A percentile compares a stretch with the other conserved stretches of the same genome.
These are phyloP conservation scores for Graphilbum fragrans DNA, from an alignment of 2,329 filamentous ascomycete species.

Conservation along the genomic window DNA sequence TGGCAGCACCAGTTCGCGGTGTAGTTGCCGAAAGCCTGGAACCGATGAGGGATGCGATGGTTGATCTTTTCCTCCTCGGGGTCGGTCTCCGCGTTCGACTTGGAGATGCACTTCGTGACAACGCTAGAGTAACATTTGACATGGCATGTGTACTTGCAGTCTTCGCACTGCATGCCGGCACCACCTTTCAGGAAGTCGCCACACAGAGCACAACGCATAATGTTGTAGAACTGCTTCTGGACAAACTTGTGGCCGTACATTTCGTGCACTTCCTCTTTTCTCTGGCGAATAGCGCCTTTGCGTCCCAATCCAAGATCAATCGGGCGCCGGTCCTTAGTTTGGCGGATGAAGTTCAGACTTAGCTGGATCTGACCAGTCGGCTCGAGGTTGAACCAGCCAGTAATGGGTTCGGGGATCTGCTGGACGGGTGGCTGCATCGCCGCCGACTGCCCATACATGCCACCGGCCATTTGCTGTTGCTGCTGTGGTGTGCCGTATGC, in stretches of 20 bases:
- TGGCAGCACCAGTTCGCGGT: slow-evolving; percentile 99
- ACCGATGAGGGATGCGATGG: slow-evolving; percentile 94
- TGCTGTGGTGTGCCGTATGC: slow-evolving; percentile 21
- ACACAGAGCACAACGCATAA: slow-evolving; percentile 97
- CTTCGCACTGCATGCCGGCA: slow-evolving; percentile 96
- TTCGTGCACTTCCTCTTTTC: slow-evolving; percentile 96
- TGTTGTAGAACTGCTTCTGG: slow-evolving; percentile 98
- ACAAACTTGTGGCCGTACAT: slow-evolving; percentile 99
- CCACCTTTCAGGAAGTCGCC: slow-evolving; percentile 98
- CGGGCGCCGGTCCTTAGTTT: slow-evolving; percentile 67
- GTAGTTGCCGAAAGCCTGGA: slow-evolving; percentile 93
- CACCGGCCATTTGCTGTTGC: slow-evolving; percentile 12
- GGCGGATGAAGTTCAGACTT: slow-evolving; percentile 84
- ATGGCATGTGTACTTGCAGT: slow-evolving; percentile 99
- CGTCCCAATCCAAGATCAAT: slow-evolving; percentile 86
- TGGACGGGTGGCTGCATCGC: slow-evolving; percentile 21
- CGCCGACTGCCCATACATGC: slow-evolving; percentile 13
- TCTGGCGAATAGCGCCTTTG: slow-evolving; percentile 91
- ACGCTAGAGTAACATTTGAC: slow-evolving; percentile 95
- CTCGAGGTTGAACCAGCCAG: slow-evolving; percentile 95
- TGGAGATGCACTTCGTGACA: slow-evolving; percentile 98
- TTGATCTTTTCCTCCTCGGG: slow-evolving; percentile 99
- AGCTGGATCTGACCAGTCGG: slow-evolving; percentile 88
- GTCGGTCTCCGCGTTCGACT: slow-evolving; percentile 96
- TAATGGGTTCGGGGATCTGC: slow-evolving; percentile 53